A percentile compares a stretch with the other conserved stretches of the same genome.
Conservation (phyloP, 2,329 filamentous ascomycete species). For the Cladosporium sp. region DNA sequence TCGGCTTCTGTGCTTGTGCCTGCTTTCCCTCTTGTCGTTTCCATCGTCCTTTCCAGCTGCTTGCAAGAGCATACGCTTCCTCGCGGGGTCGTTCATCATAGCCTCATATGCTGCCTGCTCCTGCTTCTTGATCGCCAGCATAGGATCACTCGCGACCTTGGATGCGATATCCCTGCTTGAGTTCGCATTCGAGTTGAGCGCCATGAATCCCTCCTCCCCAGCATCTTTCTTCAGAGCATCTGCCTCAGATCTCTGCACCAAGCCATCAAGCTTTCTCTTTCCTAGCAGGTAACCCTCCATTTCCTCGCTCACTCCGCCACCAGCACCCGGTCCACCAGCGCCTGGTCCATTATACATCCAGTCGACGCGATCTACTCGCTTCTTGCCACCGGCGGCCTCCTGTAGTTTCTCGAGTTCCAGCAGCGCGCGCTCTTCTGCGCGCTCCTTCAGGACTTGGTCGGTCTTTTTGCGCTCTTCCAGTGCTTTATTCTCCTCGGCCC, state of each 20-base stretch:
- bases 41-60: slow-evolving; percentile 40
- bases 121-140: slow-evolving; percentile 89
- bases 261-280: slow-evolving; percentile 85
- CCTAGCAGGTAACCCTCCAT: slow-evolving; percentile 91
- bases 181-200: slow-evolving; percentile 62
- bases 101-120: slow-evolving; percentile 59
- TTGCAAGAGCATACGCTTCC: slow-evolving; percentile 66
- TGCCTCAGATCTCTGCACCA: slow-evolving; percentile 78
- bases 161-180: slow-evolving; percentile 75
- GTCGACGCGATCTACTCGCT: slow-evolving; percentile 80
- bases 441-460: slow-evolving; percentile 86
- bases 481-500: slow-evolving; percentile 88
- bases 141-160: slow-evolving; percentile 88
- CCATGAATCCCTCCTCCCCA: slow-evolving; percentile 56
- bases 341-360: slow-evolving; percentile 97
- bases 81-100: slow-evolving; percentile 76
- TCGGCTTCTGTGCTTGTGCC: slow-evolving; percentile 34
- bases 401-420: slow-evolving; percentile 90
- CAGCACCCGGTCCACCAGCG: slow-evolving; percentile 70
- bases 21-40: slow-evolving; percentile 32
- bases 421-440: slow-evolving; percentile 88
- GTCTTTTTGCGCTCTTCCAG: slow-evolving; percentile 93
- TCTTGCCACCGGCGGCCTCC: slow-evolving; percentile 82
- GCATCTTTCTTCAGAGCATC: slow-evolving; percentile 75
- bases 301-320: slow-evolving; percentile 67